Evolutionary conservation across 2,329 filamentous ascomycete species (phyloP), one percentile per base, ranked within the genome.

Genomic region (Grosmannia penicillata): DNA sequence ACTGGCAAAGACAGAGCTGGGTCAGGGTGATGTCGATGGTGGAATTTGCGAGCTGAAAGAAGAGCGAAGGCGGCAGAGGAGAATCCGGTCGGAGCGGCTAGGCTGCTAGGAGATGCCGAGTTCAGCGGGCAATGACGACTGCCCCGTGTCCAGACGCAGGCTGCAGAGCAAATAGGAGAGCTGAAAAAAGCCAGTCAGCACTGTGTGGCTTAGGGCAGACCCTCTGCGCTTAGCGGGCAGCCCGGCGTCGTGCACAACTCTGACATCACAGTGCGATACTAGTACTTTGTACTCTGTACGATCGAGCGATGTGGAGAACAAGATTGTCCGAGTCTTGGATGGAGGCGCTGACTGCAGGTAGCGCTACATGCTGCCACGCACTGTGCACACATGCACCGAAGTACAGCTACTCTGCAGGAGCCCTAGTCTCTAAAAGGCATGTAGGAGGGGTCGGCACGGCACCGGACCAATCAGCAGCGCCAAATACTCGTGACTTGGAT

Each of bases 41-140:
- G 15, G 25, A 34, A 33, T 22, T 14, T n/a, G 31, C 11, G 22
- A 37, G 21, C 27, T 31, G 36, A 31, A 17, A 38, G 30, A 27
- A 21, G 17, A 9, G 18, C 25, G 22, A 8, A 9, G 15, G 21
- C 18, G 17, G 9, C 11, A 23, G 29, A 33, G 28, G 23, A 18
- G 18, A 30, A 37, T 7, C 22, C 28, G 35, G 27, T 21, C 15
- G 28, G 38, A 36, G 27, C 13, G 28, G 26, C 32, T 39, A 27
- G 27, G 19, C n/a, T 33, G 27, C 36, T 18, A 24, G 36, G 15
- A 21, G 33, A 30, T 33, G 24, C 14, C 22, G 15, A 34, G 30
- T 32, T 36, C 27, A 36, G 36, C 32, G 38, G 27, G 38, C 15
- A 42, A 42, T 42, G 40, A 42, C 40, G 40, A 42, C 40, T 38